Evolutionary conservation across 768 basidiomycete species (phyloP), one percentile per base, ranked within the genome.

Genomic region (Boletus vermiculosoides): DNA sequence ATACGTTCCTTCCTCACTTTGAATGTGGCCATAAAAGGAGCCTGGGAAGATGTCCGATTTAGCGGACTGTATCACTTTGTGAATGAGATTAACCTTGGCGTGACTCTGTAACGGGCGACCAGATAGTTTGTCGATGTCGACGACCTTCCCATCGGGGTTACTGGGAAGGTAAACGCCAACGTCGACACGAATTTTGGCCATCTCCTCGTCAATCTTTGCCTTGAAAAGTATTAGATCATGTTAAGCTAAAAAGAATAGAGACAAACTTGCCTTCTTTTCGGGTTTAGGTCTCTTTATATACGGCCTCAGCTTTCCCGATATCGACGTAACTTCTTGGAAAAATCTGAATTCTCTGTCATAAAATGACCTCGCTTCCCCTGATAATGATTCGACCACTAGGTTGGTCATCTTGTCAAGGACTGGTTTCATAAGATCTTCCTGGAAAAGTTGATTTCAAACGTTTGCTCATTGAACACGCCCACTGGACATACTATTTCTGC

Each of bases 11-110:
- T 96, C 55, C 91, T 84, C 23, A 99, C 97, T 78, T 96, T 97
- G 81, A 99, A 99, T 1, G 96, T 98, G 1, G 97, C 97, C 97
- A 99, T 98, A 77, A 99, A 99, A 0, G 97, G 97, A 11, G 97
- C 95, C 94, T 98, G 57, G 3, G n/a, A 33, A 39, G 54, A 37
- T 54, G n/a, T 57, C 61, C 45, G 20, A 56, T 34, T 45, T 8
- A 39, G 45, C 39, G 11, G 23, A 20, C 5, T 37, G 15, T 10
- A 49, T 59, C 49, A 25, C 39, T 52, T 36, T 2, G 16, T 51
- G 23, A n/a, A 51, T 16, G 31, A 37, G 28, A 45, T 28, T 4
- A 20, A 92, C 95, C 81, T 99, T 99, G 13, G 97, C 97, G 64
- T 99, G 97, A 69, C 92, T 94, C 73, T 99, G 97, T 28, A 99